Base-by-base conservation (phyloP, 805 yeast species). In the Yarrowia sp. region DNA sequence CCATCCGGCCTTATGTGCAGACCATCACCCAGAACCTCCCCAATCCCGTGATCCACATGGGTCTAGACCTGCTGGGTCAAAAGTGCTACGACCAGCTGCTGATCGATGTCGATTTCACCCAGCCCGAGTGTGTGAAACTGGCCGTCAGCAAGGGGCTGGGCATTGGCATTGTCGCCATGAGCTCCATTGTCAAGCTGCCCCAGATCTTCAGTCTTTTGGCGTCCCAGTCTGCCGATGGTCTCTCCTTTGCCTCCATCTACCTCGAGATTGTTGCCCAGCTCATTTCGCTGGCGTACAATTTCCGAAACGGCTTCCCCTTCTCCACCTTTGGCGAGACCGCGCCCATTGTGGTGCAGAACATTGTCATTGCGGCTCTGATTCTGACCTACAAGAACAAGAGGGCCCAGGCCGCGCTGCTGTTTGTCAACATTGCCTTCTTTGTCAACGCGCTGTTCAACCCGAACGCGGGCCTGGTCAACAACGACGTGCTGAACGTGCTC, bases 101-200 rank as follows among this genome's bases (percentile, higher is more conserved):
- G 41, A 69, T 70, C 22, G 71, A 73, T 45, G 75, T 71, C 40
- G 74, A 72, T 52, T 70, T 75, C 64, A 72, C 73, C 19, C 26
- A 67, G 19, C 73, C 75, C 11, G 72, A 72, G 9, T 75, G 80
- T 41, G 63, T 78, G 16, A 74, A 75, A 46, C 70, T 69, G 11
- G 78, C 79, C 16, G 56, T 80, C 26, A 72, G 80, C 11, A 78
- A 78, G 67, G 73, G 78, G 0, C 65, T 81, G 32, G 77, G 81
- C 35, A 66, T 79, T 43, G 82, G 79, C 7, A 79, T 82, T 41
- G 76, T 81, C 48, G 72, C 75, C 1, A 73, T 78, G 58, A 77
- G 82, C 2, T 76, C 82, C 2, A 72, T 80, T 22, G 78, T 80
- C 48, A 81, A 81, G 70, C 71, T 82, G 0, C 84, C 84, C 8